A percentile compares a stretch with the other conserved stretches of the same genome.
Conservation (phyloP, 495 filamentous ascomycete species). For the Penicillium antarcticum region DNA sequence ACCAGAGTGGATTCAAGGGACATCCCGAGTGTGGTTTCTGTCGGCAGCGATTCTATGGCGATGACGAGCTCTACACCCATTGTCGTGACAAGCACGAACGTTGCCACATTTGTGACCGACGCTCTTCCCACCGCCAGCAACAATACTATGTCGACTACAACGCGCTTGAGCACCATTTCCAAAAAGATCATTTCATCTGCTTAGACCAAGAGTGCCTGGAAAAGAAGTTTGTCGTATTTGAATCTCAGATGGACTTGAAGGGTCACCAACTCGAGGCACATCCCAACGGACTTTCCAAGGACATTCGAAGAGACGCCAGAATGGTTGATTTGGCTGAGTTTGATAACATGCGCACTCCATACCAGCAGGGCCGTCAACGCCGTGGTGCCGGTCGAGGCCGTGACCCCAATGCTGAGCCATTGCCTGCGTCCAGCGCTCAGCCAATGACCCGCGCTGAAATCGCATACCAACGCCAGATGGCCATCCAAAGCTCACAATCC, state of each 20-base stretch:
- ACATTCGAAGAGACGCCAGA: constrained; percentile 78
- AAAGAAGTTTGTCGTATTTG: constrained; percentile 98
- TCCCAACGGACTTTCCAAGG: constrained; percentile 75
- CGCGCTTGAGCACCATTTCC: constrained; percentile 78
- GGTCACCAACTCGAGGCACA: constrained; percentile 78
- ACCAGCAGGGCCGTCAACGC: constrained; percentile 61
- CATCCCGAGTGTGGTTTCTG: constrained; percentile 96
- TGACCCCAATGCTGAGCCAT: constrained; percentile 73
- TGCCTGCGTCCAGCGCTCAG: constrained; percentile 76
- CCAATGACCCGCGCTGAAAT: constrained; percentile 82
- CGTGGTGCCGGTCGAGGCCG: constrained; percentile 63
- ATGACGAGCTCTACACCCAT: constrained; percentile 90
- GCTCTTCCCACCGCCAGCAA: constrained; percentile 64
- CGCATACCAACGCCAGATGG: constrained; percentile 90
- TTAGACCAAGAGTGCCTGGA: constrained; percentile 82
- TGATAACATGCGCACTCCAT: constrained; percentile 64
- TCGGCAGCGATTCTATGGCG: constrained; percentile 86
- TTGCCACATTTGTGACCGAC: constrained; percentile 89
- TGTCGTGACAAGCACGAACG: constrained; percentile 90
- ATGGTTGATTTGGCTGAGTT: constrained; percentile 85
- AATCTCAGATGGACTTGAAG: constrained; percentile 89
- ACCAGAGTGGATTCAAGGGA: constrained; percentile 94
- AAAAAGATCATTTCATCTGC: constrained; percentile 83
- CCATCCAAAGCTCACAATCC: constrained; percentile 81
- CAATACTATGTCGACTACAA: constrained; percentile 89